Conservation (phyloP, 345 rosid species). For the Eucalyptus caleyi region DNA sequence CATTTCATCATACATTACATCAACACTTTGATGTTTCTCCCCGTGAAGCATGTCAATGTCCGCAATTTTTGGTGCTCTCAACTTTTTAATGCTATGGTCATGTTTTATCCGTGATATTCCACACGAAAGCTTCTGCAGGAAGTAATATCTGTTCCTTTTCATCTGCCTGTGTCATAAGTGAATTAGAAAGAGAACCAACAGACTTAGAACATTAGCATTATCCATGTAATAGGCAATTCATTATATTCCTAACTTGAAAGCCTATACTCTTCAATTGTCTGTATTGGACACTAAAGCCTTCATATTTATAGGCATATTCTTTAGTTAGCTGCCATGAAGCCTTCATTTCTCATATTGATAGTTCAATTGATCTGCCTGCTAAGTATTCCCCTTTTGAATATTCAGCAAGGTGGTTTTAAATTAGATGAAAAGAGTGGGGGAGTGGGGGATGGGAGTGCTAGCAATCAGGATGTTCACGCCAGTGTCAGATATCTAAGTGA, state of each 20-base stretch:
- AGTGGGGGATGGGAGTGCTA: neutral
- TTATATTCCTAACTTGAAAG: neutral
- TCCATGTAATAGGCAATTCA: neutral
- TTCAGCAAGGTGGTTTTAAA: neutral
- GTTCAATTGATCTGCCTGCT: neutral
- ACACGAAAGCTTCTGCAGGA: slow-evolving; percentile 37
- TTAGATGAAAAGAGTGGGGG: neutral
- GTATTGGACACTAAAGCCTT: neutral
- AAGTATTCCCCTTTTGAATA: neutral
- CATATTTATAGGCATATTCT: neutral
- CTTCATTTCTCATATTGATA: neutral
- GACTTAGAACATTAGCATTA: neutral
- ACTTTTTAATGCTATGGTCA: slow-evolving; percentile 18
- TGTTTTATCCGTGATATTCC: slow-evolving; percentile 37
- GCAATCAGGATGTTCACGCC: neutral
- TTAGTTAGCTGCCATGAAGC: neutral
- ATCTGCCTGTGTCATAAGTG: slow-evolving; percentile 19
- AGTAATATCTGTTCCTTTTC: slow-evolving; percentile 34
- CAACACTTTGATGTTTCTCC: neutral
- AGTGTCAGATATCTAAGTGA: neutral
- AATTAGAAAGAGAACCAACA: neutral
- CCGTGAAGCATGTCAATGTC: neutral
- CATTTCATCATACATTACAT: slow-evolving; percentile 33
- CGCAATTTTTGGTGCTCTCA: slow-evolving; percentile 18
- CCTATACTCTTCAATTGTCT: neutral